Conservation (phyloP, 805 yeast genomes). For the Candida pini region DNA sequence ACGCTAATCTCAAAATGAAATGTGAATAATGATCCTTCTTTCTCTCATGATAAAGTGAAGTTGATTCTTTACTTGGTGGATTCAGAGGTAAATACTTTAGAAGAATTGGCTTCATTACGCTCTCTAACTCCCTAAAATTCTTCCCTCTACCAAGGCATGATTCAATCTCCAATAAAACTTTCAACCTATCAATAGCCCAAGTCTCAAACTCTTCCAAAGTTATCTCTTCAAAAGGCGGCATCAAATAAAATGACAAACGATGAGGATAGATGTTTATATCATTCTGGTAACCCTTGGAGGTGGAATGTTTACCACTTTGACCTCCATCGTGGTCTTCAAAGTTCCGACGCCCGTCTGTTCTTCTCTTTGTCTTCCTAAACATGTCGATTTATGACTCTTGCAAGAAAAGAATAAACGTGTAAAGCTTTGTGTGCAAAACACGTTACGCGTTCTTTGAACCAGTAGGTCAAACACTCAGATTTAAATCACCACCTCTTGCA, state of each 20-base stretch:
- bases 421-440: too few species aligned
- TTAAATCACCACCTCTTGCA: too few species aligned
- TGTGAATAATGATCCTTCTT: constrained; percentile 91
- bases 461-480: too few species aligned
- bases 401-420: too few species aligned
- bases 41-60: constrained; percentile 49
- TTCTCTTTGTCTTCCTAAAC: constrained; percentile 71
- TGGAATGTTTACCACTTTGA: constrained; percentile 21
- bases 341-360: constrained; percentile 68
- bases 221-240: constrained; percentile 79
- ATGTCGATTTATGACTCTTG: too few species aligned
- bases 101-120: constrained; percentile 58
- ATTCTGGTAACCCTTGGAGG: constrained; percentile 24
- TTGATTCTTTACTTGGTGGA: constrained; percentile 35
- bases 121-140: constrained; percentile 58
- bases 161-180: constrained; percentile 80
- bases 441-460: too few species aligned
- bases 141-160: constrained; percentile 62
- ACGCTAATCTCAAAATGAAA: constrained; percentile 80
- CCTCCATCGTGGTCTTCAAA: constrained; percentile 32
- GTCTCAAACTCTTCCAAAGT: constrained; percentile 88
- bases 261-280: constrained; percentile 36
- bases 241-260: constrained; percentile 66
- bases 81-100: constrained; percentile 61
- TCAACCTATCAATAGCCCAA: constrained; percentile 92